phyloP scores from a whole-genome alignment of 1,139 yeast genomes.

The Suhomyces yuchorum region DNA sequence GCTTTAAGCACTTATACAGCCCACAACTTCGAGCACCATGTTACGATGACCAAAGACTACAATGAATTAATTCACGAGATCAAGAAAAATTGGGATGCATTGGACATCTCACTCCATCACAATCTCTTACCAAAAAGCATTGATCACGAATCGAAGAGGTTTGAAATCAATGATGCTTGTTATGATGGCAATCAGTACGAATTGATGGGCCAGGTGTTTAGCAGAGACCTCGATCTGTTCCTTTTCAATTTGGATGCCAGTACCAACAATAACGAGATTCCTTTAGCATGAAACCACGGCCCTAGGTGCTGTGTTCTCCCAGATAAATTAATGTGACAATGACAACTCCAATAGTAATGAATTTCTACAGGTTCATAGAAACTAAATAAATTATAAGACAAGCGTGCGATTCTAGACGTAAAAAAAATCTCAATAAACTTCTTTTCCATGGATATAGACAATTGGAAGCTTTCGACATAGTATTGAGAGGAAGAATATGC shows the following conservation, averaged over 20 bases:
- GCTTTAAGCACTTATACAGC: background rate
- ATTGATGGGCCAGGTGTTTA: slow-evolving; percentile 15
- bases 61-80: slow-evolving; percentile 23
- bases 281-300: slow-evolving; percentile 3
- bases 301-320: background rate
- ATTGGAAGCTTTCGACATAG: too few species aligned
- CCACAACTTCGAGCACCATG: slow-evolving; percentile 20
- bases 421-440: too few species aligned
- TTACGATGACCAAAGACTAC: slow-evolving; percentile 22
- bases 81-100: slow-evolving; percentile 18
- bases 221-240: slow-evolving; percentile 31
- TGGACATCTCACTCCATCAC: slow-evolving; percentile 29
- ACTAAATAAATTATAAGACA: too few species aligned
- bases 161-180: slow-evolving; percentile 19
- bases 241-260: slow-evolving; percentile 15
- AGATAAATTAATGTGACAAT: background rate
- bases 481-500: too few species aligned
- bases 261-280: slow-evolving; percentile 1
- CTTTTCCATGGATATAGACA: too few species aligned
- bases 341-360: too few species aligned
- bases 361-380: too few species aligned
- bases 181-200: slow-evolving; percentile 10
- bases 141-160: slow-evolving; percentile 23
- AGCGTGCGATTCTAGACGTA: too few species aligned
- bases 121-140: slow-evolving; percentile 29